phyloP scores from a whole-genome alignment of 164 flowering plant species.

The Vitis labrusca region DNA sequence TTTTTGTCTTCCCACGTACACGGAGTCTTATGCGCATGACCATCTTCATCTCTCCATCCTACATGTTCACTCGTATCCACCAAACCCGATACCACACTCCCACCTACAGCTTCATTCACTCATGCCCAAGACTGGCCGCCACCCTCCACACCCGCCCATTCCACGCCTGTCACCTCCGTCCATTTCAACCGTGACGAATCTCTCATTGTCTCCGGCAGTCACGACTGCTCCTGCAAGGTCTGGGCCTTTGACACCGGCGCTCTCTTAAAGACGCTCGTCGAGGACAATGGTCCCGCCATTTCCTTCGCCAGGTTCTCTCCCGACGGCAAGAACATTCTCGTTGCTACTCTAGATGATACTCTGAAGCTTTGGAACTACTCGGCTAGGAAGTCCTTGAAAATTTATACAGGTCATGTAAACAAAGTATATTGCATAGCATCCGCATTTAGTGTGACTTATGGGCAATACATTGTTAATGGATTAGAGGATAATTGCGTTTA shows the following conservation, averaged over 20 bases:
- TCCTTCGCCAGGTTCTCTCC: constrained; percentile 90
- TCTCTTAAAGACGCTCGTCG: constrained; percentile 61
- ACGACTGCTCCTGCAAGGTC: constrained; percentile 88
- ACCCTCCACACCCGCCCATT: constrained; percentile 60
- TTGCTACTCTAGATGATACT: constrained; percentile 84
- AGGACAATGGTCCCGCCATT: constrained; percentile 68
- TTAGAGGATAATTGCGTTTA: constrained; percentile 88
- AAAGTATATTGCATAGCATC: constrained; percentile 67
- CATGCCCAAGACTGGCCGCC: constrained; percentile 55
- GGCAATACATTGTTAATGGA: constrained; percentile 90
- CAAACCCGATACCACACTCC: too few relatives aligned
- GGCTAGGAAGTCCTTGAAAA: constrained; percentile 70
- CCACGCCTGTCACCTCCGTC: constrained; percentile 79
- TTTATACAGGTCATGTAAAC: constrained; percentile 76
- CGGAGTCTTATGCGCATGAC: too few relatives aligned
- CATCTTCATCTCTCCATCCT: too few relatives aligned
- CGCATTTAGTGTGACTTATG: constrained; percentile 84
- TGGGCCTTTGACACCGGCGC: constrained; percentile 77
- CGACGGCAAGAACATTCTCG: constrained; percentile 90
- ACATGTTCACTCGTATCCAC: too few relatives aligned
- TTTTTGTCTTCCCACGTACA: too few relatives aligned
- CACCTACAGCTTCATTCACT: too few relatives aligned
- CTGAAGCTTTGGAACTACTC: constrained; percentile 89
- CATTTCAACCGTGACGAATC: constrained; percentile 81
- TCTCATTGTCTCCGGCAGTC: constrained; percentile 84